Conservation (phyloP, 2,329 filamentous ascomycete genomes). For the Phoma sp. region DNA sequence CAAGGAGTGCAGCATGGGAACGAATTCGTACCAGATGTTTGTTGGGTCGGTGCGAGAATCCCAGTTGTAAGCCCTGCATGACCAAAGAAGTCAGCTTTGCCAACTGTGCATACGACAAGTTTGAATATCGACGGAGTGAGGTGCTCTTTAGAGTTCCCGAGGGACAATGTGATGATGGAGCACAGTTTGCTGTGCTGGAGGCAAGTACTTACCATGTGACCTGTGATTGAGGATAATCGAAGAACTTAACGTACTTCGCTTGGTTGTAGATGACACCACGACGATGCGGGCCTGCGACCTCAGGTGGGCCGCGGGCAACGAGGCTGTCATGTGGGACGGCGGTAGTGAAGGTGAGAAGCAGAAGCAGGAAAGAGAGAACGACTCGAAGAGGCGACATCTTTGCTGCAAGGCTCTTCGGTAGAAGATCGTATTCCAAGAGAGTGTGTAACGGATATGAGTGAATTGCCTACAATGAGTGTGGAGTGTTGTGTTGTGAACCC, state of each 20-base stretch:
- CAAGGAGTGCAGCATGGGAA: slow-evolving; percentile 58
- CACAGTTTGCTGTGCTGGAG: no score
- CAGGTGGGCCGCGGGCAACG: slow-evolving; percentile 16
- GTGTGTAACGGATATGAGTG: no score
- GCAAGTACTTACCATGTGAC: slow-evolving; percentile 56
- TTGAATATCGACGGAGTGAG: accelerated
- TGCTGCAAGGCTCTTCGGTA: no score
- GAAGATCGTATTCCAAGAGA: no score
- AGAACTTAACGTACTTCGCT: slow-evolving; percentile 56
- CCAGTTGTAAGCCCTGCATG: slow-evolving; percentile 67
- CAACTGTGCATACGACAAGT: neutral
- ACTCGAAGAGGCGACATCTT: no score
- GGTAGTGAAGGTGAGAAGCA: neutral
- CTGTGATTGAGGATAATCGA: slow-evolving; percentile 50
- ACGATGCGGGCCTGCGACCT: slow-evolving; percentile 48
- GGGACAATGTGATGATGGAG: no score
- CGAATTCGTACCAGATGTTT: slow-evolving; percentile 57
- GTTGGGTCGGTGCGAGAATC: slow-evolving; percentile 50
- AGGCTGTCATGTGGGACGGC: neutral
- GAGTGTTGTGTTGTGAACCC: no score
- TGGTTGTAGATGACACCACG: slow-evolving; percentile 72
- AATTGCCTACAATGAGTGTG: no score
- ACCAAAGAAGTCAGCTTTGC: no score
- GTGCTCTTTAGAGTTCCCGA: no score
- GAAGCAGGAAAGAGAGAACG: neutral